Percentiles rank a stretch among this genome's conserved stretches.
Conservation (phyloP, 225 moss, liverwort and hornwort species). For the Marchantia polymorpha region DNA sequence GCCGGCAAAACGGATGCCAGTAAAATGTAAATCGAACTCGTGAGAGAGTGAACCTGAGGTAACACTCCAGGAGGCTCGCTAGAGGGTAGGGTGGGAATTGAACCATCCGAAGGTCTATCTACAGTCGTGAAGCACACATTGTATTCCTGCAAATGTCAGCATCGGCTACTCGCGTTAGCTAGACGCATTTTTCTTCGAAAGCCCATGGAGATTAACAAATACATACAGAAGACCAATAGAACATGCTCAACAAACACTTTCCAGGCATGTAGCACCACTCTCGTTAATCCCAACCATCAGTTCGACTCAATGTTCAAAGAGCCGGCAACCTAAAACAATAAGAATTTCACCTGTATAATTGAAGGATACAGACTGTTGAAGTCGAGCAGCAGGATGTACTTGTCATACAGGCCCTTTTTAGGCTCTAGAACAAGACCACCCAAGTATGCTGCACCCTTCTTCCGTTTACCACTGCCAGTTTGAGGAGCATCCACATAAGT, state of each 20-base stretch:
- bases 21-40: neutral
- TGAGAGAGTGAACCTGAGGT: slow-evolving; percentile 55
- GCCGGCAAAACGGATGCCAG: neutral
- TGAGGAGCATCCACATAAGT: slow-evolving; percentile 38
- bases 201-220: too few relatives aligned
- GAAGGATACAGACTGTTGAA: slow-evolving; percentile 99
- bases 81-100: slow-evolving; percentile 76
- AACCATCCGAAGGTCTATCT: slow-evolving; percentile 61
- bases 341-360: slow-evolving; percentile 75
- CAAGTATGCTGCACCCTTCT: slow-evolving; percentile 87
- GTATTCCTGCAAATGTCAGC: slow-evolving; percentile 67
- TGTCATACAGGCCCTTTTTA: slow-evolving; percentile 96
- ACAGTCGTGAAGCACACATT: slow-evolving; percentile 98
- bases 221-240: too few relatives aligned
- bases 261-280: too few relatives aligned
- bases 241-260: too few relatives aligned
- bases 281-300: neutral
- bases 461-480: slow-evolving; percentile 60
- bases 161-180: neutral
- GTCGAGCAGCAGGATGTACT: slow-evolving; percentile 81
- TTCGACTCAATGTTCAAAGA: too few relatives aligned
- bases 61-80: slow-evolving; percentile 77
- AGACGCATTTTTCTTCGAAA: neutral
- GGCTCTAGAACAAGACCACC: slow-evolving; percentile 97
- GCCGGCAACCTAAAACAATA: neutral